Evolutionary conservation across 1,284 basidiomycete species (phyloP), one percentile per base, ranked within the genome.

Genomic region (Veloporphyrellus conicus): DNA sequence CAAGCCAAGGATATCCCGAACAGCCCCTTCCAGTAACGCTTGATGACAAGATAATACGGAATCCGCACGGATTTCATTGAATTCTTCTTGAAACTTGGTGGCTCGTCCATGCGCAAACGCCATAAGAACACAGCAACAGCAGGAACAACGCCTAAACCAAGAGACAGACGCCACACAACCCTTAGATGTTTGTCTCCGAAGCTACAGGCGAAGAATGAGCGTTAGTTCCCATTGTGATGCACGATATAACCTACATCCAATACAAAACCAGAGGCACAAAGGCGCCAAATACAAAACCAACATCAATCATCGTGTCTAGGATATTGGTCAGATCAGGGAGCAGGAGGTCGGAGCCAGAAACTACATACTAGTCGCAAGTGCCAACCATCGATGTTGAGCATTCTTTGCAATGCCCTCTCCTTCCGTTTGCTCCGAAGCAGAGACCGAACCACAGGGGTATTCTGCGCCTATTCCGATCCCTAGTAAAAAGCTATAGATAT

Each of bases 381-480:
- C 82, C 59, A 95, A 89, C 78, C 90, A 90, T 45, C 84, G 73
- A 64, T 95, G 87, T 62, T 93, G 93, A 4, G 84, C 78, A 45
- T 79, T 81, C 69, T 88, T 91, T 55, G 70, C 75, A 59, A 95
- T 84, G 3, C 78, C 81, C 18, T 77, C 72, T 60, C 90, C 86
- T 66, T 95, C 93, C 0, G 91, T 91, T 62, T 91, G 88, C 64
- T 96, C 93, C 1, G 89, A 87, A 3, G 87, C 87, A 19, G 92
- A 90, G n/a, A 96, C 92, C 3, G 85, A 88, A 7, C 93, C 93
- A 52, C 86, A 88, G 6, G 92, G 93, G 56, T 96, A 95, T 65
- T 94, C 90, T 11, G 91, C 91, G 22, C 92, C 93, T 9, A 92
- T 73, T 34, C 89, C 89, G 48, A 91, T 84, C 39, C 89, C 90